Evolutionary conservation across 179 eudicot species (phyloP).

Genomic region (Sideroxylon spinosum): DNA sequence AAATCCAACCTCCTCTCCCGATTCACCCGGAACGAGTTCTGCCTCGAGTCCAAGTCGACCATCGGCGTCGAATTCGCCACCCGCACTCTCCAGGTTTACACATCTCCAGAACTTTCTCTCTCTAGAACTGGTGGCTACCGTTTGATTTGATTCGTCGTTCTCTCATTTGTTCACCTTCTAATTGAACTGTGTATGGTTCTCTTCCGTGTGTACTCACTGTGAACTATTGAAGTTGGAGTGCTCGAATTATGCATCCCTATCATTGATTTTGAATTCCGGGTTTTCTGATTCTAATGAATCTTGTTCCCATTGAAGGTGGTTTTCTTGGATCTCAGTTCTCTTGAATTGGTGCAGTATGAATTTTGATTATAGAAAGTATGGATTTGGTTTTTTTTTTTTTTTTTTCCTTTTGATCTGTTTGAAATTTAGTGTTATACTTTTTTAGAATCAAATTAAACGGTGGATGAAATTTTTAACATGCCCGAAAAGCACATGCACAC

Average conservation of each 20-base stretch:
- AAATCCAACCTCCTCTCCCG: conserved; percentile 48
- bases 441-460: no score
- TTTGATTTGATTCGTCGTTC: not conserved
- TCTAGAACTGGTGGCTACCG: not conserved
- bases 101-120: not conserved
- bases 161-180: not conserved
- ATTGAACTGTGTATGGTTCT: not conserved
- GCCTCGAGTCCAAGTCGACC: conserved; percentile 50
- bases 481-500: no score
- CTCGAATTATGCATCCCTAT: not conserved
- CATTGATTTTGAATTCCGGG: not conserved
- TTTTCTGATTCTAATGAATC: not conserved
- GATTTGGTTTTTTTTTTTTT: no score
- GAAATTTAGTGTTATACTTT: no score
- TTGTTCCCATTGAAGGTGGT: no score
- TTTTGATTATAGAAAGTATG: not conserved
- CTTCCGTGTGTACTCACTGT: not conserved
- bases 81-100: conserved; percentile 40
- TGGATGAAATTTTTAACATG: no score
- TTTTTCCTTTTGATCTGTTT: not conserved
- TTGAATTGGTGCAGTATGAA: not conserved
- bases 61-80: conserved; percentile 55
- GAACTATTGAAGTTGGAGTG: not conserved
- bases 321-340: not conserved
- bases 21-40: conserved; percentile 48